Evolutionary conservation across 2,329 filamentous ascomycete species (phyloP).

Genomic region (Aspergillus vadensis): DNA sequence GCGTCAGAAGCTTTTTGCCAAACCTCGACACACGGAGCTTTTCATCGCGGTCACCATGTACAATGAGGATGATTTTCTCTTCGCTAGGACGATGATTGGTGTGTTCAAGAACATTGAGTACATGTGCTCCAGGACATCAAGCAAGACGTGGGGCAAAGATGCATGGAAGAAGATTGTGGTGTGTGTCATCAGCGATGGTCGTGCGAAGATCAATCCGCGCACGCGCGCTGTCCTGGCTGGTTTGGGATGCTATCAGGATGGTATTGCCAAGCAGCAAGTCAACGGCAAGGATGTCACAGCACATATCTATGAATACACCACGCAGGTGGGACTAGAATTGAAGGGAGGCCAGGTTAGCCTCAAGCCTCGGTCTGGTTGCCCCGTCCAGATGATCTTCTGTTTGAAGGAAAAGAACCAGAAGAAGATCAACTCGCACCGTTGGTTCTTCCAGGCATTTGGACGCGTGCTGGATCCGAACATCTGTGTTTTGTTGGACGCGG

Average conservation of each 20-base stretch:
- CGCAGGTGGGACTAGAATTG: slow-evolving; percentile 70
- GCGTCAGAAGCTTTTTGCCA: slow-evolving; percentile 87
- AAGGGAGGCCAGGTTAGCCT: slow-evolving; percentile 87
- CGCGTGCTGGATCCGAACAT: slow-evolving; percentile 92
- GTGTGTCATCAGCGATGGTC: slow-evolving; percentile 93
- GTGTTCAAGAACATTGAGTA: slow-evolving; percentile 99
- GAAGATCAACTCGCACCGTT: slow-evolving; percentile 99
- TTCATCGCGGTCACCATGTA: slow-evolving; percentile 99
- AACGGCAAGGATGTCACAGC: slow-evolving; percentile 95
- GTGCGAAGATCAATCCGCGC: slow-evolving; percentile 92
- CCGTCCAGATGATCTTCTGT: slow-evolving; percentile 96
- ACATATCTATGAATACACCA: slow-evolving; percentile 83
- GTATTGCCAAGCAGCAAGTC: slow-evolving; percentile 97
- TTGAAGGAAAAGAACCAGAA: slow-evolving; percentile 99
- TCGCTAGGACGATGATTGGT: slow-evolving; percentile 92
- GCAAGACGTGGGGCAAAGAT: slow-evolving; percentile 97
- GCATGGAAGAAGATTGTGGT: slow-evolving; percentile 99
- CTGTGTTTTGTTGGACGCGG: slow-evolving; percentile 92
- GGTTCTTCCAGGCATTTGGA: slow-evolving; percentile 98
- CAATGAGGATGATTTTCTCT: slow-evolving; percentile 95
- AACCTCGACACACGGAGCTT: slow-evolving; percentile 87
- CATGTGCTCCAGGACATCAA: slow-evolving; percentile 91
- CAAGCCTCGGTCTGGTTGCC: slow-evolving; percentile 78
- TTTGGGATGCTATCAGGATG: slow-evolving; percentile 96
- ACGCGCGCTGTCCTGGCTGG: slow-evolving; percentile 87